phyloP scores from a whole-genome alignment of 2,329 filamentous ascomycete genomes.

The Neurospora crassa region DNA sequence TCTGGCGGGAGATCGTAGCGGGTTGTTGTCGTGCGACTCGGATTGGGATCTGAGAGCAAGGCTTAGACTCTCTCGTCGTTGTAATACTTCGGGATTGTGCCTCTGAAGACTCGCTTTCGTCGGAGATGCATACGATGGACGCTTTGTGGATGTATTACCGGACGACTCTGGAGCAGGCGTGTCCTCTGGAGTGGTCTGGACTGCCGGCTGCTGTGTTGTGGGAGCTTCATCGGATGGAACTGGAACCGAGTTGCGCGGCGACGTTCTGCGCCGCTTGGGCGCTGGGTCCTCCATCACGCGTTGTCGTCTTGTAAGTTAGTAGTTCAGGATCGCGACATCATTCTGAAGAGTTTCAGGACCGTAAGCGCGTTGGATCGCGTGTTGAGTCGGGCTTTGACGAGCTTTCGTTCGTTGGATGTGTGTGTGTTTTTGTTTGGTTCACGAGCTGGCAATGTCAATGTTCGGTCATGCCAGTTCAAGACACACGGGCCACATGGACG shows the following conservation, averaged over 20 bases:
- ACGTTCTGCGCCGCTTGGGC: constrained; percentile 55
- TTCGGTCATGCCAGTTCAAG: not conserved
- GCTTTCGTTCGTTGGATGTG: constrained; percentile 1
- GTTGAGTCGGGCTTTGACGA: not conserved
- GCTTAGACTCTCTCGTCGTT: constrained; percentile 26
- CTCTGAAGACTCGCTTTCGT: constrained; percentile 54
- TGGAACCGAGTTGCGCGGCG: constrained; percentile 38
- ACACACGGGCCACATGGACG: not conserved
- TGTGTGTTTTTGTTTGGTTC: constrained; percentile 8
- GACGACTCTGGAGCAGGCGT: constrained; percentile 22
- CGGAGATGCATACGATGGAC: constrained; percentile 56
- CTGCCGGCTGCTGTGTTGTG: constrained; percentile 6
- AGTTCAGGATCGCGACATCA: constrained; percentile 9
- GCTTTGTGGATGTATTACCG: constrained; percentile 19
- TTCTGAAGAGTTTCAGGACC: constrained; percentile 1
- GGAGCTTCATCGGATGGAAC: constrained; percentile 18
- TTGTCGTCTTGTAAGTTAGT: not conserved
- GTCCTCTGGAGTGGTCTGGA: constrained; percentile 20
- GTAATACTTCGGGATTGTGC: constrained; percentile 49
- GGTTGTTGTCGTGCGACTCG: constrained; percentile 10
- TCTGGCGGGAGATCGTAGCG: constrained; percentile 20
- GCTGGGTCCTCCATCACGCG: constrained; percentile 44
- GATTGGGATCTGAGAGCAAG: constrained; percentile 15
- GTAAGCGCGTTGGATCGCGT: constrained; percentile 13
- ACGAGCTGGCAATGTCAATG: not conserved